phyloP scores from a whole-genome alignment of 192 early-diverging fungal species.

The Entrophospora sp. region DNA sequence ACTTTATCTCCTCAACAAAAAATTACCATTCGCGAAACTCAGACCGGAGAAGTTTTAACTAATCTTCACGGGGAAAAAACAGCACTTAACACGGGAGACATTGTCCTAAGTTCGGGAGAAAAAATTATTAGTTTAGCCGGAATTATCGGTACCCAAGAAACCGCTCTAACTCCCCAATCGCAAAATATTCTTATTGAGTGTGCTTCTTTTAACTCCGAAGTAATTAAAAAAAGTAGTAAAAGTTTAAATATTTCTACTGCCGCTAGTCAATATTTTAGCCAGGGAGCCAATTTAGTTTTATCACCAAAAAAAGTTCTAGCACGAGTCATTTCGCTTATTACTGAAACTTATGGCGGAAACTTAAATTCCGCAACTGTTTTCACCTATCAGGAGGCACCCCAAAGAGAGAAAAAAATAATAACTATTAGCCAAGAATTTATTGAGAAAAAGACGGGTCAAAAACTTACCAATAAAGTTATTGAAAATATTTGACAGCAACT shows the following conservation, averaged over 20 bases:
- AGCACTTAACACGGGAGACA: not conserved
- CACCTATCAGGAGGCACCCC: not conserved
- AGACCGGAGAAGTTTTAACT: not conserved
- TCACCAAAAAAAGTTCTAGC: not conserved
- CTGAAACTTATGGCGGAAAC: not conserved
- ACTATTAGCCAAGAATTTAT: not conserved
- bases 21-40: not conserved
- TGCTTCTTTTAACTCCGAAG: not conserved
- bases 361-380: not conserved
- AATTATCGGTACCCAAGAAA: not conserved
- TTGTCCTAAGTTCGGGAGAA: not conserved
- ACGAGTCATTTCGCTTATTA: not conserved
- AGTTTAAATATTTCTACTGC: not conserved
- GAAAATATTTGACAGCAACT: slow-evolving; percentile 3
- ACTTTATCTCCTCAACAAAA: not conserved
- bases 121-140: not conserved
- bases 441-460: not conserved
- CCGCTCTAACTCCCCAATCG: not conserved
- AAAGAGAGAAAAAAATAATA: not conserved
- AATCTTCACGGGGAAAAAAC: not conserved
- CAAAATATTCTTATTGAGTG: not conserved
- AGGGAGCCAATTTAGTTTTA: not conserved
- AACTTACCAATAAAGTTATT: not conserved
- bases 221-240: not conserved
- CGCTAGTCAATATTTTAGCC: not conserved